Evolutionary conservation across 2,329 filamentous ascomycete genomes (phyloP).

Genomic region (Aureobasidium sp.): DNA sequence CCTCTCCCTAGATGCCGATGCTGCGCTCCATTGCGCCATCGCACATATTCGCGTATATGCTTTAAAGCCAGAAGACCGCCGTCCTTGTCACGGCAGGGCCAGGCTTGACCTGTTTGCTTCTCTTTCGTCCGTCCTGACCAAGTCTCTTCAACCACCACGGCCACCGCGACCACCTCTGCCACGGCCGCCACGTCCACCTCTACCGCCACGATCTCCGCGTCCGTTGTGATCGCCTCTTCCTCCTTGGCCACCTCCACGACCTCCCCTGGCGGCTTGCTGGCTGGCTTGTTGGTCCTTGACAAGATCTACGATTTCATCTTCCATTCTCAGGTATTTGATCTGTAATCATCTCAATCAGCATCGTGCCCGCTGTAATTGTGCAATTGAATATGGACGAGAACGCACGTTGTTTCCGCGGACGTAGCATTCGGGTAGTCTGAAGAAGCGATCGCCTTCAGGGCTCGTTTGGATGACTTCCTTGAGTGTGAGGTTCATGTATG

Average conservation of each 20-base stretch:
- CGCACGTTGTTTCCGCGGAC: conserved; percentile 94
- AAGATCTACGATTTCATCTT: conserved; percentile 91
- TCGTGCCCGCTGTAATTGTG: not conserved
- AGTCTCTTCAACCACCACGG: conserved; percentile 21
- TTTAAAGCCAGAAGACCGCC: not conserved
- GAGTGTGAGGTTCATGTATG: conserved; percentile 98
- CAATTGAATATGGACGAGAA: not conserved
- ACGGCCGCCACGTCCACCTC: conserved; percentile 45
- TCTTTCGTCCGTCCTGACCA: not conserved
- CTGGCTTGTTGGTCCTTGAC: conserved; percentile 87
- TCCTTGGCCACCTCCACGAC: conserved; percentile 53
- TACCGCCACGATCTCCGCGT: conserved; percentile 51
- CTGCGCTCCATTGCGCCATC: not conserved
- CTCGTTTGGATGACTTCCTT: conserved; percentile 97
- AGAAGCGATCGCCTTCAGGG: conserved; percentile 89
- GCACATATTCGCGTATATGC: not conserved
- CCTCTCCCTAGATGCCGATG: not conserved
- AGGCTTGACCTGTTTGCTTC: not conserved
- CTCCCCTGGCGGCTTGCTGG: conserved; percentile 49
- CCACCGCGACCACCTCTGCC: conserved; percentile 41
- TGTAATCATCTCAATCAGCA: conserved; percentile 30
- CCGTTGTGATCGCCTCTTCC: conserved; percentile 34
- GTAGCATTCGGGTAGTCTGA: conserved; percentile 85
- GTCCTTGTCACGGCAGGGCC: not conserved
- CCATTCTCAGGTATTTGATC: conserved; percentile 98